Evolutionary conservation across 257 asterid species (phyloP).

Genomic region (Solanum pimpinellifolium): DNA sequence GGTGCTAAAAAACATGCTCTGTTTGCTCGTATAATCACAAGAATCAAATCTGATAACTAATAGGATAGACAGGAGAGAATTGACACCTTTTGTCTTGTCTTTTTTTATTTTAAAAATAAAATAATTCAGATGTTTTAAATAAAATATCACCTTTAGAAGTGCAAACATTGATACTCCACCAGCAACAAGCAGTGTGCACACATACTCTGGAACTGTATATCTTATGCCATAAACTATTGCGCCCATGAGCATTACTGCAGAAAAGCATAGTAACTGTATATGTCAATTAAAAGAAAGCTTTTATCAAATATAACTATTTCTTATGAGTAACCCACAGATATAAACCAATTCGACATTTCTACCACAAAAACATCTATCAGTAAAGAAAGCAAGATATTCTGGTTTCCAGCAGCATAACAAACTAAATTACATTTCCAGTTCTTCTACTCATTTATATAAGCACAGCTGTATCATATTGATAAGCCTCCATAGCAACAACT

Average conservation of each 20-base stretch:
- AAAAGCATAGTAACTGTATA: not conserved
- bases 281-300: not conserved
- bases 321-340: not conserved
- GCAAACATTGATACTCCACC: slow-evolving; percentile 96
- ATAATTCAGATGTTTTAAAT: not conserved
- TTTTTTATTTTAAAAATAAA: too few relatives aligned
- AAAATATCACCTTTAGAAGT: slow-evolving; percentile 57
- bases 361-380: not conserved
- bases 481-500: not conserved
- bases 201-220: slow-evolving; percentile 78
- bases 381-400: not conserved
- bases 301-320: not conserved
- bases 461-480: not conserved
- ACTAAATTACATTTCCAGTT: not conserved
- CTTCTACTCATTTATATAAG: not conserved
- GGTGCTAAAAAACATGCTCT: not conserved
- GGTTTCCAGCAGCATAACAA: not conserved
- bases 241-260: slow-evolving; percentile 96
- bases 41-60: not conserved
- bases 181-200: slow-evolving; percentile 90
- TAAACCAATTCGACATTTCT: not conserved
- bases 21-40: not conserved
- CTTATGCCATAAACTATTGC: slow-evolving; percentile 85
- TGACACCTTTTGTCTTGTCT: not conserved
- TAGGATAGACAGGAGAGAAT: not conserved